Evolutionary conservation across 768 basidiomycete genomes (phyloP), one percentile per base, ranked within the genome.

Genomic region (Lactarius psammicola): DNA sequence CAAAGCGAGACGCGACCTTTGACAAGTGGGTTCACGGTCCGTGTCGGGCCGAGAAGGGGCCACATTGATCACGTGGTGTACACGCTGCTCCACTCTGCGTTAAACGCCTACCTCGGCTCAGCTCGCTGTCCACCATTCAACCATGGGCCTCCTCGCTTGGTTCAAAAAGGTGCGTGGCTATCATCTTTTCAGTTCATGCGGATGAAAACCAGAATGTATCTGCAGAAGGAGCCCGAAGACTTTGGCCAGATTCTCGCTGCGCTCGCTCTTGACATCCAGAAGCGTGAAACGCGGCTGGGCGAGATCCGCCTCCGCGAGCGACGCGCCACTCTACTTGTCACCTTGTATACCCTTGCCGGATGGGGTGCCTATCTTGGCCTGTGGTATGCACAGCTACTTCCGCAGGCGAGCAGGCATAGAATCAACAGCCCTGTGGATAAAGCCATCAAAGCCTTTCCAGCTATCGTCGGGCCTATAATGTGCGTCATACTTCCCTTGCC

Each of bases 301-400:
- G 93, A 93, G 73, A 90, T 96, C 69, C 86, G 91, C n/a, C 77
- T 92, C 62, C 85, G 94, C 49, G 92, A 96, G 76, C 84, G 91
- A 34, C 82, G 93, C 10, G 81, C 92, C 1, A 90, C 89, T 23
- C 79, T 93, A 59, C 80, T 89, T 54, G 86, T 87, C 57, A 93
- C 94, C 0, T 74, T 93, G 2, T 94, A 92, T 74, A 87, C 91
- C 1, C 75, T 94, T 71, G 85, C 86, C 5, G 75, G 78, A 59
- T 95, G 93, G 92, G 80, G 84, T 57, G 78, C 80, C 23, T 93
- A 92, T 76, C 81, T 88, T 67, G 84, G 80, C 59, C 70, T 90
- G 66, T 93, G 91, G 91, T 93, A 92, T 75, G 74, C 83, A 64
- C 80, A 84, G 63, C 72, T 80, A 18, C 72, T 91, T 20, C 87